These are phyloP conservation scores for Phaeoacremonium minimum DNA, from an alignment of 2,329 filamentous ascomycete species.

Conservation along the genomic window DNA sequence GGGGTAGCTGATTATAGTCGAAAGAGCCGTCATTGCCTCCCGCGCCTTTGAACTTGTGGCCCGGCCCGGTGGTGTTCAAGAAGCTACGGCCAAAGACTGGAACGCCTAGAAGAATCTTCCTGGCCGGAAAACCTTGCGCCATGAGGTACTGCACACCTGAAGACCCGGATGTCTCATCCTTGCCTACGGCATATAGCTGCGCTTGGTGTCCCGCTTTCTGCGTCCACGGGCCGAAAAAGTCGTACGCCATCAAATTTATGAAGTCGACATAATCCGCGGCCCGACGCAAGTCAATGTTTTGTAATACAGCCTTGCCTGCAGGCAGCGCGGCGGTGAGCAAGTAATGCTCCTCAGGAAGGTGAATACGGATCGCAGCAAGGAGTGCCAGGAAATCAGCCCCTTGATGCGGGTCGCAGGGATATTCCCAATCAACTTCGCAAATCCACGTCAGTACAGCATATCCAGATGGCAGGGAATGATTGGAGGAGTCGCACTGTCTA, in stretches of 20 bases:
- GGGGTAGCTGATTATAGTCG: slow-evolving; percentile 68
- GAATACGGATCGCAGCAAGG: slow-evolving; percentile 60
- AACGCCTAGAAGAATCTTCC: slow-evolving; percentile 72
- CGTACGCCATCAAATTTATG: slow-evolving; percentile 77
- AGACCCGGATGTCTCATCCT: slow-evolving; percentile 62
- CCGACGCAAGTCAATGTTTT: slow-evolving; percentile 62
- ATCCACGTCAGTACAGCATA: slow-evolving; percentile 6
- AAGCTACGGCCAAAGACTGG: slow-evolving; percentile 75
- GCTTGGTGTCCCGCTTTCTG: slow-evolving; percentile 67
- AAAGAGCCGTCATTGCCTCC: slow-evolving; percentile 67
- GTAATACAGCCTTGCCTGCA: slow-evolving; percentile 60
- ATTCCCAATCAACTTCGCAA: slow-evolving; percentile 72
- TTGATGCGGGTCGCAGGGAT: slow-evolving; percentile 62
- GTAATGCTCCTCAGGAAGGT: slow-evolving; percentile 65
- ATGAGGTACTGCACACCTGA: slow-evolving; percentile 63
- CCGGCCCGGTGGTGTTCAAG: slow-evolving; percentile 58
- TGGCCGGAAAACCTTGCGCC: slow-evolving; percentile 59
- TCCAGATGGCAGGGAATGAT: not conserved
- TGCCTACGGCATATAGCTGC: slow-evolving; percentile 62
- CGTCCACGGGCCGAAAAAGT: slow-evolving; percentile 72
- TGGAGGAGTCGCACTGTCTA: slow-evolving; percentile 60
- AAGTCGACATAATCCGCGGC: slow-evolving; percentile 66
- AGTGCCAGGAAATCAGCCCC: slow-evolving; percentile 68
- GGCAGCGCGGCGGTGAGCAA: slow-evolving; percentile 70
- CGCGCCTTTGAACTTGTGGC: slow-evolving; percentile 52